Percentiles rank a stretch among this genome's conserved stretches.
Conservation (phyloP, 805 yeast species). For the Zygosaccharomyces gambellarensis region DNA sequence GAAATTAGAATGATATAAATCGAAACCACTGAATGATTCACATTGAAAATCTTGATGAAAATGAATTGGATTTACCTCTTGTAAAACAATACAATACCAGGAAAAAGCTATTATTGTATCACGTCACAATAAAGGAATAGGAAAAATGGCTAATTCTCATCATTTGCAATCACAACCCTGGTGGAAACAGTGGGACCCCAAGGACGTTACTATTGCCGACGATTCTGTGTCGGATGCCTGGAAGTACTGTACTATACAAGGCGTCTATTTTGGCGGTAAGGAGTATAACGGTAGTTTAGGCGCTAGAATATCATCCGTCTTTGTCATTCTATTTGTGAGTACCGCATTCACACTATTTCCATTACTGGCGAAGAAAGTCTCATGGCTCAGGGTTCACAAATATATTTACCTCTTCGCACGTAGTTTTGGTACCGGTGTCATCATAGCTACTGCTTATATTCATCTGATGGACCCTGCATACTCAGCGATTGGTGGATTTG, state of each 20-base stretch:
- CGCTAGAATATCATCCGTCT: conserved; percentile 51
- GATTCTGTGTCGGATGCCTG: conserved; percentile 34
- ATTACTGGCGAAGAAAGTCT: conserved; percentile 38
- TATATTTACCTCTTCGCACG: conserved; percentile 24
- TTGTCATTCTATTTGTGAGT: conserved; percentile 53
- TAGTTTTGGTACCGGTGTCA: conserved; percentile 73
- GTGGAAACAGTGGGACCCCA: conserved; percentile 22
- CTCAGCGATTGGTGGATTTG: conserved; percentile 23
- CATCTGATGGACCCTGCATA: conserved; percentile 59
- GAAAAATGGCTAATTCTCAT: background rate
- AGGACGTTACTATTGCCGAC: conserved; percentile 31
- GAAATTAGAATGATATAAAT: background rate
- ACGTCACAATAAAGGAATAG: background rate
- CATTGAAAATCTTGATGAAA: no score
- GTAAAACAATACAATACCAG: background rate
- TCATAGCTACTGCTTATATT: conserved; percentile 69
- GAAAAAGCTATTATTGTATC: background rate
- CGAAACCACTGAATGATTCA: background rate
- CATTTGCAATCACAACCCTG: conserved; percentile 8
- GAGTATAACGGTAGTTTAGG: conserved; percentile 43
- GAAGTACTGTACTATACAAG: conserved; percentile 41
- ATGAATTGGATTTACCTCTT: background rate
- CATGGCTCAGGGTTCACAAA: conserved; percentile 42
- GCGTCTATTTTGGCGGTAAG: conserved; percentile 38
- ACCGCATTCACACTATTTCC: conserved; percentile 45